These are phyloP conservation scores for Cadophora malorum DNA, from an alignment of 2,329 filamentous ascomycete genomes.

Conservation along the genomic window DNA sequence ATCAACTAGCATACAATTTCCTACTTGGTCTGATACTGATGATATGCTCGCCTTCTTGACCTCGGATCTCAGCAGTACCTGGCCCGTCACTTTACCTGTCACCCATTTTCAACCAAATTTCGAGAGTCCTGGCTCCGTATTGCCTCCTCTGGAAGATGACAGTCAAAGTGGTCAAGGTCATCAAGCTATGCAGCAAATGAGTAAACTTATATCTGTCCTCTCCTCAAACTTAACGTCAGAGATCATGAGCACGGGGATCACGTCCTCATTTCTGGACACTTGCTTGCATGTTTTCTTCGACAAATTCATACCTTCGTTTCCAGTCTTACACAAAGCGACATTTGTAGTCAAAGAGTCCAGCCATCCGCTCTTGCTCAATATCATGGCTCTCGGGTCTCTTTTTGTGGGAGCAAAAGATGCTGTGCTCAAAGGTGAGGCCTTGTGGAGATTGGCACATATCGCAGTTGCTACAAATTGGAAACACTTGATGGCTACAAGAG, in stretches of 20 bases:
- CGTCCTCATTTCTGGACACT: conserved; percentile 53
- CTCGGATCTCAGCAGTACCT: neutral
- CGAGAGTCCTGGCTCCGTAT: neutral
- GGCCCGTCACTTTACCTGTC: neutral
- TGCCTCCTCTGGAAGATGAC: neutral
- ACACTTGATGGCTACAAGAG: neutral
- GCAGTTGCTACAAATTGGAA: neutral
- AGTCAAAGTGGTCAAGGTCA: neutral
- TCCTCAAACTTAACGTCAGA: conserved; percentile 52
- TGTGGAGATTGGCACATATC: neutral
- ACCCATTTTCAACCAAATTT: neutral
- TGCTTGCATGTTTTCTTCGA: conserved; percentile 36
- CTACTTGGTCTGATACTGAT: neutral
- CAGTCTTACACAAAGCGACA: conserved; percentile 45
- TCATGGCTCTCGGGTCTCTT: conserved; percentile 53
- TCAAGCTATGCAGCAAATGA: neutral
- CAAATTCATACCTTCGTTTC: neutral
- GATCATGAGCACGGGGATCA: conserved; percentile 50
- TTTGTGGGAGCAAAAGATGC: conserved; percentile 52
- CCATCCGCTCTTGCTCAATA: conserved; percentile 51
- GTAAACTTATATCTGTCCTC: conserved; percentile 37
- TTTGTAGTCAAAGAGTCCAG: conserved; percentile 52
- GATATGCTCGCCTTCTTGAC: neutral
- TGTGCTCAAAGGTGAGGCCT: conserved; percentile 35
- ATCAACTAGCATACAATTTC: neutral